A percentile compares a stretch with the other conserved stretches of the same genome.
Evolutionary conservation across 75 land plant species (phyloP).

Genomic region (Chamaecyparis obtusa): DNA sequence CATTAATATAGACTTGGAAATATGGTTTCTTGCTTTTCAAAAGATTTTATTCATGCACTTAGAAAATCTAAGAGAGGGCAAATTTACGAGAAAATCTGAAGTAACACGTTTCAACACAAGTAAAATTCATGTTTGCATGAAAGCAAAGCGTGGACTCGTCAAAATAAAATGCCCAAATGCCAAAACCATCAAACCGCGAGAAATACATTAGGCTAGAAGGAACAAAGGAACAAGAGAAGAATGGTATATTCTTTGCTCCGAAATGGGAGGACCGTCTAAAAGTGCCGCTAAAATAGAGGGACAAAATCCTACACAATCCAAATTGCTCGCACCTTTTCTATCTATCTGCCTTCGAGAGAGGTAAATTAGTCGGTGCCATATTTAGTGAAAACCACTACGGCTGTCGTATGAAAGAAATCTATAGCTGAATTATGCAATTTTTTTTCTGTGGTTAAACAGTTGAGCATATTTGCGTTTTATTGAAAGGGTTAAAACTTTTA

Average conservation of each 20-base stretch:
- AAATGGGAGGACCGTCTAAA: not conserved
- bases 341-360: not conserved
- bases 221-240: not conserved
- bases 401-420: not conserved
- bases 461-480: not conserved
- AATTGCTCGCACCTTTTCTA: not conserved
- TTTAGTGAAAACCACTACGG: not conserved
- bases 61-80: too few species aligned
- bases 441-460: not conserved
- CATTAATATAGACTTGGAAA: too few species aligned
- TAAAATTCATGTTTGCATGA: not conserved
- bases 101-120: too few species aligned
- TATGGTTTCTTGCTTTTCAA: too few species aligned
- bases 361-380: not conserved
- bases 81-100: too few species aligned
- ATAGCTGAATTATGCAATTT: not conserved
- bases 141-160: not conserved
- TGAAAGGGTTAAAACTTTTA: not conserved
- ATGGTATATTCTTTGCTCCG: not conserved
- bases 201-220: too few species aligned
- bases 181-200: too few species aligned
- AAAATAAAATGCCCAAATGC: not conserved
- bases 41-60: too few species aligned
- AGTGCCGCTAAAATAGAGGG: slow-evolving; percentile 2
- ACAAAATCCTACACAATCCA: not conserved